These are phyloP conservation scores for Aegilops bicornis DNA, from an alignment of 176 grass and related monocot species.

Conservation along the genomic window DNA sequence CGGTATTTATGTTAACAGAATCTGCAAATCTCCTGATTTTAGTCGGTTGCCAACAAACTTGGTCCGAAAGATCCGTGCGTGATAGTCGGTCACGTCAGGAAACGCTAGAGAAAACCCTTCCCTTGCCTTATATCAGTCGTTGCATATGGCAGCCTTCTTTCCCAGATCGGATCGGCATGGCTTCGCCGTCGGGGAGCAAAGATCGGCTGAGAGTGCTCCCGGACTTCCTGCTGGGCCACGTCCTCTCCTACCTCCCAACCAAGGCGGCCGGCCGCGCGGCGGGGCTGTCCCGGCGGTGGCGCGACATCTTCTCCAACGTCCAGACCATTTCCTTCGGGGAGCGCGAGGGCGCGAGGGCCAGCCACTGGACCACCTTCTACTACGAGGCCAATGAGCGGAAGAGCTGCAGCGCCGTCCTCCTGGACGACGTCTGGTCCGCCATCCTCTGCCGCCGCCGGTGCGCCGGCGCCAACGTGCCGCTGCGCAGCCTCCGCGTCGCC, in stretches of 20 bases:
- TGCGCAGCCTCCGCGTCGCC: not conserved
- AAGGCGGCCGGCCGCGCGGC: not conserved
- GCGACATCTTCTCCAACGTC: not conserved
- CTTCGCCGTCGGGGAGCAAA: not conserved
- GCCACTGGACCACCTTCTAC: not conserved
- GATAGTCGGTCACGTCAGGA: not conserved
- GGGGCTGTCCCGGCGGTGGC: not conserved
- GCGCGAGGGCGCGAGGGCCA: not conserved
- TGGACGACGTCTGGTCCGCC: not conserved
- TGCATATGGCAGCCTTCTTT: not conserved
- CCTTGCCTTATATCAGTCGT: not conserved
- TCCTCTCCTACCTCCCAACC: not conserved
- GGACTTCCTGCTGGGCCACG: not conserved
- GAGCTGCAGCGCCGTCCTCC: not conserved
- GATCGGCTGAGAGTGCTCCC: not conserved
- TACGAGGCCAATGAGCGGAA: not conserved
- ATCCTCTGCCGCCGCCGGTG: slow-evolving; percentile 3
- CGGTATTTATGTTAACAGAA: not conserved
- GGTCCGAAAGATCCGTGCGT: not conserved
- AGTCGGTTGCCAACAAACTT: not conserved
- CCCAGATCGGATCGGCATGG: not conserved
- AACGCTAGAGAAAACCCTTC: not conserved
- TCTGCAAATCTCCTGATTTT: not conserved
- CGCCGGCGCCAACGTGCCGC: not conserved
- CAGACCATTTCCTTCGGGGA: not conserved